Evolutionary conservation across 805 yeast genomes (phyloP).

Genomic region (Cyberlindnera veronae): DNA sequence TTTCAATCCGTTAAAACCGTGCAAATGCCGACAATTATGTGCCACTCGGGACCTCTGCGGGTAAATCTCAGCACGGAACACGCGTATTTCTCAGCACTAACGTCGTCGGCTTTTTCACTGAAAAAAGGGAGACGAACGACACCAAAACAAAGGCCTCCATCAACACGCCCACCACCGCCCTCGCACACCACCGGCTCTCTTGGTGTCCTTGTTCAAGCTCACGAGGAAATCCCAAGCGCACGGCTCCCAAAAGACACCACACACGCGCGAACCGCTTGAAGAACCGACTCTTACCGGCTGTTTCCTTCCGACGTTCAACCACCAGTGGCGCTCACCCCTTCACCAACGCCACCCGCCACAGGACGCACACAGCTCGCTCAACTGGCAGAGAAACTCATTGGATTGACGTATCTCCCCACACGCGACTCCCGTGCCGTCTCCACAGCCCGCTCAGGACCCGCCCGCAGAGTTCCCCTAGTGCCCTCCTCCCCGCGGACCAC

Average conservation of each 20-base stretch:
- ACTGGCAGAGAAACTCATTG: slow-evolving; percentile 11
- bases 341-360: slow-evolving; percentile 11
- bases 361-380: neutral
- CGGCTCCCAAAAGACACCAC: slow-evolving; percentile 1
- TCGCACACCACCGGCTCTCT: slow-evolving; percentile 8
- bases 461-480: too few species aligned
- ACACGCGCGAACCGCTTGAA: slow-evolving; percentile 3
- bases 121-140: slow-evolving; percentile 8
- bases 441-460: too few species aligned
- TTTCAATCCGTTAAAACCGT: too few species aligned
- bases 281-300: slow-evolving; percentile 5
- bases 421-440: too few species aligned
- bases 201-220: slow-evolving; percentile 11
- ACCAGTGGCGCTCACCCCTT: neutral
- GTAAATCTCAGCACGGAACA: slow-evolving; percentile 2
- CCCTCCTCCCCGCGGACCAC: too few species aligned
- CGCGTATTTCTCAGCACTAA: slow-evolving; percentile 13
- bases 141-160: neutral
- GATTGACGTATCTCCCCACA: slow-evolving; percentile 11
- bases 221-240: slow-evolving; percentile 6
- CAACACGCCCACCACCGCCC: slow-evolving; percentile 3
- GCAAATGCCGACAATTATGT: too few species aligned
- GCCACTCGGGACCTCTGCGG: neutral
- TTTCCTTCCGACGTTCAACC: neutral
- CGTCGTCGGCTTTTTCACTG: slow-evolving; percentile 7